Evolutionary conservation across 2,329 filamentous ascomycete species (phyloP), one percentile per base, ranked within the genome.

Genomic region (Fusarium metavorans): DNA sequence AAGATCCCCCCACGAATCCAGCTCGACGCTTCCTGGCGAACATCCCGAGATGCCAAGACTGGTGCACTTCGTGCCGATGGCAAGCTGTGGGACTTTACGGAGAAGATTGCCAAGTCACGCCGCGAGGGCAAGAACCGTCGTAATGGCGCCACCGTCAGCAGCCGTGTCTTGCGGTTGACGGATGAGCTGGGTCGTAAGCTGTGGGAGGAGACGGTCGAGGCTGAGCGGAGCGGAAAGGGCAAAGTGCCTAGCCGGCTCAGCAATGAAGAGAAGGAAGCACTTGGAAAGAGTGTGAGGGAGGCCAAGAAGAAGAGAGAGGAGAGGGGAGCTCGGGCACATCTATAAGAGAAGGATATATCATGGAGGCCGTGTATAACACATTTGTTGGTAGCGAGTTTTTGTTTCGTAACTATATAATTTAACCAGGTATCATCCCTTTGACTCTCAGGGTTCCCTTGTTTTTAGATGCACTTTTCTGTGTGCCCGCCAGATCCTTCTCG

Each of bases 41-140:
- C 94, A 0, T 83, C 87, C 9, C 89, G 95, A 32, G 91, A 95
- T 77, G 82, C 84, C 0, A 72, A 82, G 11, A 93, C 89, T 0
- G 92, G 90, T 16, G 85, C 82, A 4, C 87, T 98, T 1, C 80
- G 91, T 4, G 89, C 94, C 0, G 87, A 92, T 18, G 97, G 96
- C 0, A 91, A 91, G 70, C 85, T 99, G 8, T 99, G 97, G 97
- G 91, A 95, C 66, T 97, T 98, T 79, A 96, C 93, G 6, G 95
- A 98, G 82, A 90, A 92, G 80, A 98, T 99, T 73, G 94, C 95
- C 9, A 88, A 91, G 59, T 94, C 91, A 52, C 88, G 97, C 35
- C 88, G 96, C 50, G 97, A 98, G 85, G 97, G 97, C 10, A 99
- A 98, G 90, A 98, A 98, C 81, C 87, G 97, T 25, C 89, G 96